Base-by-base conservation (phyloP, 805 yeast species). In the Helenozyma rhizophorensis region DNA sequence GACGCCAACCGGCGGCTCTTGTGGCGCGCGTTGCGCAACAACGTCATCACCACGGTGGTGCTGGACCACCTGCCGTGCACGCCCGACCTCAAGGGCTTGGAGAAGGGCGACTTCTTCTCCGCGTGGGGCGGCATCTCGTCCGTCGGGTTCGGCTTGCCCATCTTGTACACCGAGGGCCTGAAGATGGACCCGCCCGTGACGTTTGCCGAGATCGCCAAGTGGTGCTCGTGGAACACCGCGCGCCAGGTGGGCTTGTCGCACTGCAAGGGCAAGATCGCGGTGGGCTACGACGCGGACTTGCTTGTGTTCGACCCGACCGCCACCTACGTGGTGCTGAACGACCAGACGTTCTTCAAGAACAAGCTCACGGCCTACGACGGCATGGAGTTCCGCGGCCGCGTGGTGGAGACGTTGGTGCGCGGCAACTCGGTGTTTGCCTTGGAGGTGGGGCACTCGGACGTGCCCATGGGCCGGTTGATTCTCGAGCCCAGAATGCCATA, bases 111-210 rank as follows among this genome's bases (percentile, higher is more conserved):
- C 54, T 89, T 89, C 55, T 77, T 89, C 47, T 74, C 80, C 22
- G 95, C 97, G 2, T 89, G 97, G 97, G 97, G 97, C 22, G 97
- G 97, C 8, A 87, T 89, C 25, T 72, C 95, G 2, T 84, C 95
- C 1, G 94, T 89, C 21, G 97, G 97, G 0, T 74, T 90, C 25
- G 97, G 97, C 0, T 68, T 89, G 28, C 84, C 95, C 0, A 72
- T 88, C 24, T 58, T 89, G 32, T 82, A 76, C 70, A 85, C 96
- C 1, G 87, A 82, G 48, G 88, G 84, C 9, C 45, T 50, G 28
- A 72, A 72, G 47, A 57, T 78, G 39, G 47, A 61, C 3, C 74
- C 76, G 2, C 73, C 76, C 2, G 65, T 80, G 3, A 45, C 72
- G 0, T 52, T 84, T 3, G 54, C 64, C 2, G 88, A 87, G 39